A percentile compares a stretch with the other conserved stretches of the same genome.
phyloP scores from a whole-genome alignment of 495 filamentous ascomycete species.

The Aspergillus heteromorphus region DNA sequence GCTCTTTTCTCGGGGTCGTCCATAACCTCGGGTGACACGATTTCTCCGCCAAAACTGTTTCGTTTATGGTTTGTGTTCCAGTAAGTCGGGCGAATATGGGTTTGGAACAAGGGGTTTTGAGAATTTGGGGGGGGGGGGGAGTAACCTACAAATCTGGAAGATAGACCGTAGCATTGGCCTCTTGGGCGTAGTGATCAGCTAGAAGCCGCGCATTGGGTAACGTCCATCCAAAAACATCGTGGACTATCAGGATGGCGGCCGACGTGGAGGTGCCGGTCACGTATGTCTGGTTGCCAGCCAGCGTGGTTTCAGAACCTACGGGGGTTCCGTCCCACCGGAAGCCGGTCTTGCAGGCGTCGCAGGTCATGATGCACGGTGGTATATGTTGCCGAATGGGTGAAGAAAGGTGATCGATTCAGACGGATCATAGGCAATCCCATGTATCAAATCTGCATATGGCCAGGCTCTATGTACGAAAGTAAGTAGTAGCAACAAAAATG shows the following conservation, averaged over 20 bases:
- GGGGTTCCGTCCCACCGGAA: constrained; percentile 47
- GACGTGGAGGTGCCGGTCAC: constrained; percentile 32
- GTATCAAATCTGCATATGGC: no score
- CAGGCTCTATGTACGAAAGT: no score
- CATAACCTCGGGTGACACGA: no score
- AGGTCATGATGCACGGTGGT: not conserved
- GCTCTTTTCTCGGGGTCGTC: no score
- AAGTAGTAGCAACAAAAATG: no score
- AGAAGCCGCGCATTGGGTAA: constrained; percentile 42
- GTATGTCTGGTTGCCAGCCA: constrained; percentile 35
- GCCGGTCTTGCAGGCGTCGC: constrained; percentile 22
- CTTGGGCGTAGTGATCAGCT: constrained; percentile 46
- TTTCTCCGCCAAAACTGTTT: constrained; percentile 26
- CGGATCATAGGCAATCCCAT: no score
- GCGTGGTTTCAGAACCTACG: constrained; percentile 28
- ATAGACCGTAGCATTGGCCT: constrained; percentile 45
- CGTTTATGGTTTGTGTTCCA: no score
- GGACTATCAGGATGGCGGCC: constrained; percentile 38
- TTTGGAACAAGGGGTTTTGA: no score
- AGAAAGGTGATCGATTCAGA: no score
- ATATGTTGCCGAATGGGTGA: no score
- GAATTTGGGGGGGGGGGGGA: not conserved
- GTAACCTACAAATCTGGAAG: constrained; percentile 39
- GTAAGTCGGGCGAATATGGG: no score
- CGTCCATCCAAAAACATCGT: constrained; percentile 49